Base-by-base conservation (phyloP, 2,329 filamentous ascomycete species). In the Epichloe hybrida region DNA sequence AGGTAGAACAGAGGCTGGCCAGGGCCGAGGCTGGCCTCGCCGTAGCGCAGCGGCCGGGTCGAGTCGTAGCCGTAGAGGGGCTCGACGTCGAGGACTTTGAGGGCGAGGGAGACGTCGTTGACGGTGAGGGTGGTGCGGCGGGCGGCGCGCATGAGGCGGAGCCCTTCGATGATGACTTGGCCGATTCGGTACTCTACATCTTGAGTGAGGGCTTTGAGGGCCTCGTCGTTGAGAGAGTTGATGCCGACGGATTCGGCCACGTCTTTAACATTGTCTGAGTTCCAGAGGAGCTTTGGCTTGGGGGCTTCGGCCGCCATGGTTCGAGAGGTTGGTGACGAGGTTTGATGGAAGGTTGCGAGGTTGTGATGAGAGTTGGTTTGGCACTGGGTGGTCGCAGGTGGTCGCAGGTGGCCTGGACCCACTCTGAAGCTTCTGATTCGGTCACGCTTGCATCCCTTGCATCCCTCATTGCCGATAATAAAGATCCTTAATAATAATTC, bases 11-110 rank as follows among this genome's bases (percentile, higher is more conserved):
- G 72, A 49, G 91, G 89, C 68, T 98, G 93, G 9, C 91, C 90
- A 13, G 90, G 89, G 0, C 93, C 93, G 54, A 98, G 73, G 52
- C 87, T 94, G 3, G 93, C 93, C 68, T 98, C 93, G 48, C 93
- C 93, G 63, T 94, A 98, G 50, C 86, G 80, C 60, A 98, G 71
- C 27, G 90, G 88, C 49, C 91, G 77, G 41, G 88, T 93, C 35
- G 89, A 90, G 64, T 97, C 91, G 69, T 98, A 98, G 20, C 93
- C 93, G 63, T 96, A 96, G 1, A 97, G 77, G 77, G 93, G 93
- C 68, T 98, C 93, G 23, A 96, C 87, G 61, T 97, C 89, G 47
- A 98, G 75, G 11, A 90, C 81, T 55, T 82, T 82, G 56, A 98
- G 72, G 4, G 93, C 93, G 57, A 91, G 83, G 45, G 88, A 83